phyloP scores from a whole-genome alignment of 305 asterid species.

The Solanum hybrid region DNA sequence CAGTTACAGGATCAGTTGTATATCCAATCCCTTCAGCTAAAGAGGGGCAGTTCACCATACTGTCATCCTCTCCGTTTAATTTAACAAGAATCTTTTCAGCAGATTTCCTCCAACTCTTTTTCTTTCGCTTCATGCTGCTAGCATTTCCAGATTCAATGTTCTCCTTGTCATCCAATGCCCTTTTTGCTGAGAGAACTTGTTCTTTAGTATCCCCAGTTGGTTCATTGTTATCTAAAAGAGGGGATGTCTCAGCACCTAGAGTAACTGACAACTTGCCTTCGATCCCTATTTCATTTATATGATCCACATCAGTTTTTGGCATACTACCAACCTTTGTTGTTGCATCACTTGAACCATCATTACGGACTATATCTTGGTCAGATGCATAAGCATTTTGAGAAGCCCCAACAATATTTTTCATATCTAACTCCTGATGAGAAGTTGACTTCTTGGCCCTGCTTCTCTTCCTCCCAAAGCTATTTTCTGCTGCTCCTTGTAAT shows the following conservation, averaged over 20 bases:
- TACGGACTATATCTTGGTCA: not conserved
- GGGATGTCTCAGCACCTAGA: not conserved
- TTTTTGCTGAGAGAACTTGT: slow-evolving; percentile 15
- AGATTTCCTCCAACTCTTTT: slow-evolving; percentile 15
- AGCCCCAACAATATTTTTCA: not conserved
- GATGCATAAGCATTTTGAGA: slow-evolving; percentile 5
- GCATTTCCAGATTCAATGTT: slow-evolving; percentile 20
- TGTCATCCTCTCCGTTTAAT: slow-evolving; percentile 13
- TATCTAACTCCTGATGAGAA: not conserved
- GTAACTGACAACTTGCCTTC: slow-evolving; percentile 6
- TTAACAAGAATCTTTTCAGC: slow-evolving; percentile 19
- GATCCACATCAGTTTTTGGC: slow-evolving; percentile 5
- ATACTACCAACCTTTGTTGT: slow-evolving; percentile 7
- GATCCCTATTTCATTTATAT: not conserved
- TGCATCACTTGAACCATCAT: slow-evolving; percentile 1
- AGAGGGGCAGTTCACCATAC: not conserved
- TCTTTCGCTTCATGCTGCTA: slow-evolving; percentile 28
- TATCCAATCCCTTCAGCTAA: not conserved
- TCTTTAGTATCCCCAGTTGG: slow-evolving; percentile 10
- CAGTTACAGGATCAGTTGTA: not conserved
- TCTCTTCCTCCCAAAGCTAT: not conserved
- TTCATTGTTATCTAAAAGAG: slow-evolving; percentile 7
- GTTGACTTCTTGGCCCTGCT: not conserved
- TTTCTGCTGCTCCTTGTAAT: not conserved
- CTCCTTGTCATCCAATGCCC: slow-evolving; percentile 10